These are phyloP conservation scores for Clarireedia hainanense DNA, from an alignment of 2,329 filamentous ascomycete species.

Conservation along the genomic window DNA sequence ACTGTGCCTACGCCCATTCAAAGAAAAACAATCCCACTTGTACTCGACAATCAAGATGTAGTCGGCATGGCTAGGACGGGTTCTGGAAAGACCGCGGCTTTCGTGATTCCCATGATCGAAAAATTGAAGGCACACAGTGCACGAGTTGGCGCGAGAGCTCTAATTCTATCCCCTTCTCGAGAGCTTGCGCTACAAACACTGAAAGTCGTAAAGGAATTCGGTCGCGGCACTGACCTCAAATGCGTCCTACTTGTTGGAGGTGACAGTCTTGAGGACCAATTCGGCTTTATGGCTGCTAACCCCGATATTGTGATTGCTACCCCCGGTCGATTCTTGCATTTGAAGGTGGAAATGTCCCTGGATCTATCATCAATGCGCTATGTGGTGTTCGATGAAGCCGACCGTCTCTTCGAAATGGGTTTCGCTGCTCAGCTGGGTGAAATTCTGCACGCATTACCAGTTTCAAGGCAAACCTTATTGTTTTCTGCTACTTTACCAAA, in stretches of 20 bases:
- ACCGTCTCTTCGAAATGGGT: constrained; percentile 97
- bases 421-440: constrained; percentile 90
- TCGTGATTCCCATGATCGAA: constrained; percentile 98
- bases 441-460: constrained; percentile 81
- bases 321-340: constrained; percentile 88
- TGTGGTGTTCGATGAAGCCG: constrained; percentile 95
- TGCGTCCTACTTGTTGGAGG: constrained; percentile 88
- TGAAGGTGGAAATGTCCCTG: constrained; percentile 93
- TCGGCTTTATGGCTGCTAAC: constrained; percentile 84
- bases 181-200: constrained; percentile 92
- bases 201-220: constrained; percentile 93
- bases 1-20: constrained; percentile 96
- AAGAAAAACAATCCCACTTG: constrained; percentile 87
- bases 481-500: constrained; percentile 95
- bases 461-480: constrained; percentile 78
- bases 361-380: constrained; percentile 89
- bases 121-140: constrained; percentile 81
- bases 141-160: constrained; percentile 74
- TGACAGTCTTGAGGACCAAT: constrained; percentile 93
- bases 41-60: constrained; percentile 88
- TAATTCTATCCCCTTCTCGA: constrained; percentile 87
- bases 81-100: constrained; percentile 95
- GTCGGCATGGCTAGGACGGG: constrained; percentile 99
- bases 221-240: constrained; percentile 82
- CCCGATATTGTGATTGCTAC: constrained; percentile 97